Evolutionary conservation across 345 rosid species (phyloP), one percentile per base, ranked within the genome.

Genomic region (Erodium maritimum): DNA sequence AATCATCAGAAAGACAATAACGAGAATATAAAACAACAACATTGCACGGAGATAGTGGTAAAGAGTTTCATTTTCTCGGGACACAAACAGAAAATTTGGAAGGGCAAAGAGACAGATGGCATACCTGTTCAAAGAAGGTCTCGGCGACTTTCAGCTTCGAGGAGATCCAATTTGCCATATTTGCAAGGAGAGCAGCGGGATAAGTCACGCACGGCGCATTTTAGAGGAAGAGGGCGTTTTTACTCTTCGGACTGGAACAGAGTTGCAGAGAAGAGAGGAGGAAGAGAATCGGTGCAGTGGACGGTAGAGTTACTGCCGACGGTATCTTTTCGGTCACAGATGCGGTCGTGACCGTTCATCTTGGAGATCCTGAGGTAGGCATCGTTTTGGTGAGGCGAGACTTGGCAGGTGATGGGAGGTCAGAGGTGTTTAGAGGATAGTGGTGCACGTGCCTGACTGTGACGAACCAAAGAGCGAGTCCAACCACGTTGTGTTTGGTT

Each of bases 161-260:
- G 60, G 93, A 82, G 85, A 91, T 82, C 98, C 96, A 91, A 76
- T 85, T 82, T 54, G 96, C 79, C 98, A 91, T 91, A 1, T 18
- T 17, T 48, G 17, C 5, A n/a, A n/a, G n/a, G n/a, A n/a, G n/a
- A n/a, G n/a, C n/a, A 17, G 60, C 29, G 18, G 48, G 8, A 5
- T n/a, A 17, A 51, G 48, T 29, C 16, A 14, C 46, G 21, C 21
- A 9, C 23, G 8, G 51, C 53, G 50, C 46, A 22, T 17, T 58
- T 52, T 57, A 62, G 54, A 23, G 21, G 54, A 18, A 54, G 10
- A 12, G 21, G 22, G 9, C 13, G n/a, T n/a, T 23, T 55, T 55
- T 16, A 52, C 24, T 55, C 37, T 3, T 5, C 3, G 17, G 48
- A 42, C 16, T 42, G 48, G 12, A 10, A 10, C 12, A 16, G n/a